Conservation (phyloP, 208 protist genomes). For the Trichomonas tenax region DNA sequence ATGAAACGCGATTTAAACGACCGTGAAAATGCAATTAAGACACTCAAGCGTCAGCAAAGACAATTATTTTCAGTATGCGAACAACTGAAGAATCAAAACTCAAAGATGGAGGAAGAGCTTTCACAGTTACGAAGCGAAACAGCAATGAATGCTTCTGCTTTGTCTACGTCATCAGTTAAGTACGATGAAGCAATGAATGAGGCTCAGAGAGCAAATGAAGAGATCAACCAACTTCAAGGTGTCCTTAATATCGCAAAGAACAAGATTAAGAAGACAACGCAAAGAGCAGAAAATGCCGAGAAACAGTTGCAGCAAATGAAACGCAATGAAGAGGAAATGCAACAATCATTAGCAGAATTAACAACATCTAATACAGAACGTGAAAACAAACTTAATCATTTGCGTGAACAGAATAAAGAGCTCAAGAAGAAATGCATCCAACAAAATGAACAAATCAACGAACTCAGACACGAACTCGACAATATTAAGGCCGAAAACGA, state of each 20-base stretch:
- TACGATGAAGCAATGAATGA: neutral
- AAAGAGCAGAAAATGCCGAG: neutral
- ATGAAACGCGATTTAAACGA: neutral
- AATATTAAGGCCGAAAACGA: neutral
- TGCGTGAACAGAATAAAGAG: neutral
- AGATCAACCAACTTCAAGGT: neutral
- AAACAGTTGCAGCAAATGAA: neutral
- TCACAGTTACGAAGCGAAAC: neutral
- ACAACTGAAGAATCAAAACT: neutral
- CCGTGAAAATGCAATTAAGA: neutral
- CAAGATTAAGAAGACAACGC: neutral
- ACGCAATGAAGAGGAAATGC: neutral
- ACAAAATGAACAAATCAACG: neutral
- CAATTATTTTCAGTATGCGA: neutral
- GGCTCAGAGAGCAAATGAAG: neutral
- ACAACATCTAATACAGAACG: neutral
- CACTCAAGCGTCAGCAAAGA: neutral
- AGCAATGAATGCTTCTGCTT: neutral
- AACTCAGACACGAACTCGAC: neutral
- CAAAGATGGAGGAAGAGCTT: neutral
- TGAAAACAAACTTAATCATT: neutral
- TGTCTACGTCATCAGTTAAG: neutral
- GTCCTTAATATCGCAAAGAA: neutral
- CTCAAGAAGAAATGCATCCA: neutral
- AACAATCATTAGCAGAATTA: neutral